A percentile compares a stretch with the other conserved stretches of the same genome.
These are phyloP conservation scores for Colletotrichum lini DNA, from an alignment of 2,329 filamentous ascomycete genomes.

Conservation along the genomic window DNA sequence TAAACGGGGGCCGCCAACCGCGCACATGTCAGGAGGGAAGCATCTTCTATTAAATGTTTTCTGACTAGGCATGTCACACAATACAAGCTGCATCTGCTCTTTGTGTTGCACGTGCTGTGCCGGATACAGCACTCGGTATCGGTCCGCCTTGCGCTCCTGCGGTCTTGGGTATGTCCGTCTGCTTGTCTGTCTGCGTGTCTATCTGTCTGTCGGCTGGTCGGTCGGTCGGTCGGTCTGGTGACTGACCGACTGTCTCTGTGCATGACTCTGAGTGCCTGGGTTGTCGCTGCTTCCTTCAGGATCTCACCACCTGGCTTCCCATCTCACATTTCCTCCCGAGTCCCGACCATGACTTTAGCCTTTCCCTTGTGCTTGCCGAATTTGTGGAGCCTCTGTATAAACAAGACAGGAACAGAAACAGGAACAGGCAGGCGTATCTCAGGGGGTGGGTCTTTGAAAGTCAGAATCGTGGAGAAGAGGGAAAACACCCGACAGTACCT, in stretches of 20 bases:
- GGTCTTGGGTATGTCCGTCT: no score
- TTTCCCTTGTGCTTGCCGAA: not conserved
- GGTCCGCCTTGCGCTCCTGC: no score
- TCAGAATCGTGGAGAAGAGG: not conserved
- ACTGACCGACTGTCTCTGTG: no score
- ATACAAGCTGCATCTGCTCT: no score
- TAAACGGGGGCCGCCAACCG: not conserved
- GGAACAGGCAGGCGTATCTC: slow-evolving; percentile 15
- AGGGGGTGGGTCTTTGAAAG: not conserved
- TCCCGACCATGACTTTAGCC: no score
- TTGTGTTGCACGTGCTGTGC: not conserved
- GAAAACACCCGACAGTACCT: not conserved
- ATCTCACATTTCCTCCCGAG: not conserved
- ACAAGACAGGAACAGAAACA: not conserved
- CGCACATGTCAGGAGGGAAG: slow-evolving; percentile 2
- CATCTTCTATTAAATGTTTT: slow-evolving; percentile 21
- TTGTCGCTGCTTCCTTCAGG: not conserved
- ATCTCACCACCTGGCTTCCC: not conserved
- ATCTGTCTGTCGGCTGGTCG: no score
- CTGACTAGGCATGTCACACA: not conserved
- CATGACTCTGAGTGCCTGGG: no score
- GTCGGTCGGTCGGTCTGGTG: no score
- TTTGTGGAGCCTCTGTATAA: not conserved
- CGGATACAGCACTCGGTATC: not conserved
- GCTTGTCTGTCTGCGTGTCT: no score